These are phyloP conservation scores for Gyromitra esculenta DNA, from an alignment of 2,329 filamentous ascomycete species.

Conservation along the genomic window DNA sequence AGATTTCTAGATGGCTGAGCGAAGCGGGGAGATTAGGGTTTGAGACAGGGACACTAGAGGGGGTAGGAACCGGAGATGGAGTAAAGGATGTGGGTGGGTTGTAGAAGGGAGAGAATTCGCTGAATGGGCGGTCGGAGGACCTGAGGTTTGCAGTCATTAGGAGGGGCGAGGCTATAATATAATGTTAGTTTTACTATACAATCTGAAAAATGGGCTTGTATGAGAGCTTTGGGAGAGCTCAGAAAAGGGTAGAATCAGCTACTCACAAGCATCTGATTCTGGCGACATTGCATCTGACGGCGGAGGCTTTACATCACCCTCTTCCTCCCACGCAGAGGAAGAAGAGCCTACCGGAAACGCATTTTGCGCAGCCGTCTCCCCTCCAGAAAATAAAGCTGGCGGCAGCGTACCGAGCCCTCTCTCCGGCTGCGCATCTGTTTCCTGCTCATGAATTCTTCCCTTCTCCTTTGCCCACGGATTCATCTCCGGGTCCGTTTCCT, in stretches of 20 bases:
- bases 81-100: slow-evolving; percentile 26
- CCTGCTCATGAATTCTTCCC: background rate
- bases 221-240: background rate
- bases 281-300: background rate
- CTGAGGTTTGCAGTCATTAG: slow-evolving; percentile 42
- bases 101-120: slow-evolving; percentile 51
- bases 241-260: background rate
- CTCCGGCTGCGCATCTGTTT: background rate
- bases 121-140: slow-evolving; percentile 43
- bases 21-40: slow-evolving; percentile 4
- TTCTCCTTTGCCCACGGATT: slow-evolving; percentile 19
- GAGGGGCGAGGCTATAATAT: slow-evolving; percentile 12
- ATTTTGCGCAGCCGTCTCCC: background rate
- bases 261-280: slow-evolving; percentile 30
- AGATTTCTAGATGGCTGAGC: slow-evolving; percentile 2
- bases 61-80: background rate
- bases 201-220: background rate
- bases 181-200: background rate
- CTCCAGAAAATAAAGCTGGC: background rate
- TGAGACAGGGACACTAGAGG: background rate
- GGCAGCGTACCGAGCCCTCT: background rate
- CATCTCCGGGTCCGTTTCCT: slow-evolving; percentile 1
- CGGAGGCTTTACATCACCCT: background rate
- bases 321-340: background rate
- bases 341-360: background rate